phyloP scores from a whole-genome alignment of 306 rosid species.

The Acacia crassicarpa region DNA sequence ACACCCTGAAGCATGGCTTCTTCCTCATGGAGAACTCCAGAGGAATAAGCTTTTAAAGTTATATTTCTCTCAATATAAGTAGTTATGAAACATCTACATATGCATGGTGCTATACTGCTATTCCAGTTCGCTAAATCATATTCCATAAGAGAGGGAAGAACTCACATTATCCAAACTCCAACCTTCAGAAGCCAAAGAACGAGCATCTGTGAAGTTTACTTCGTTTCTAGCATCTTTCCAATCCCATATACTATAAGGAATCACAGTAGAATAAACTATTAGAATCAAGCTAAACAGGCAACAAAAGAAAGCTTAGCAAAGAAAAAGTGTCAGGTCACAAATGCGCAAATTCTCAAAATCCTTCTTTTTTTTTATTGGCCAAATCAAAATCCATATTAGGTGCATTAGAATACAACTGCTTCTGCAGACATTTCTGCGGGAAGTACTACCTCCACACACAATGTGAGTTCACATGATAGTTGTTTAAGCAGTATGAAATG shows the following conservation, averaged over 20 bases:
- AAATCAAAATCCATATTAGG: neutral
- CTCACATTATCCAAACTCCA: constrained; percentile 75
- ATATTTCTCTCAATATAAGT: neutral
- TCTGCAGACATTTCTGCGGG: neutral
- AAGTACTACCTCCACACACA: neutral
- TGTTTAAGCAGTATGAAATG: neutral
- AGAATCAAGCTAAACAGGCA: constrained; percentile 14
- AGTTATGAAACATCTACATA: constrained; percentile 16
- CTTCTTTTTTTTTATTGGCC: neutral
- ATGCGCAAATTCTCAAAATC: constrained; percentile 16
- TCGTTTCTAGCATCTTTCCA: constrained; percentile 70
- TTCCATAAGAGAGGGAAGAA: constrained; percentile 26
- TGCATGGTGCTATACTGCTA: neutral
- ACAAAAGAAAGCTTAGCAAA: neutral
- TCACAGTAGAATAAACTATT: constrained; percentile 21
- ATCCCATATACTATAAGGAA: constrained; percentile 70
- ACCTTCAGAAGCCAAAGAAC: constrained; percentile 68
- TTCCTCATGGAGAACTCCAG: constrained; percentile 1
- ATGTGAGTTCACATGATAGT: neutral
- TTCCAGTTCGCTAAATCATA: constrained; percentile 15
- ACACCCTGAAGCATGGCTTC: constrained; percentile 5
- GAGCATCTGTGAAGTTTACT: constrained; percentile 73
- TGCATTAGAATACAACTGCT: constrained; percentile 9
- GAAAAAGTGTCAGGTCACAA: constrained; percentile 8
- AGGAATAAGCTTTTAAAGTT: constrained; percentile 2